Evolutionary conservation across 495 filamentous ascomycete species (phyloP), one percentile per base, ranked within the genome.

Genomic region (Neurospora hispaniola): DNA sequence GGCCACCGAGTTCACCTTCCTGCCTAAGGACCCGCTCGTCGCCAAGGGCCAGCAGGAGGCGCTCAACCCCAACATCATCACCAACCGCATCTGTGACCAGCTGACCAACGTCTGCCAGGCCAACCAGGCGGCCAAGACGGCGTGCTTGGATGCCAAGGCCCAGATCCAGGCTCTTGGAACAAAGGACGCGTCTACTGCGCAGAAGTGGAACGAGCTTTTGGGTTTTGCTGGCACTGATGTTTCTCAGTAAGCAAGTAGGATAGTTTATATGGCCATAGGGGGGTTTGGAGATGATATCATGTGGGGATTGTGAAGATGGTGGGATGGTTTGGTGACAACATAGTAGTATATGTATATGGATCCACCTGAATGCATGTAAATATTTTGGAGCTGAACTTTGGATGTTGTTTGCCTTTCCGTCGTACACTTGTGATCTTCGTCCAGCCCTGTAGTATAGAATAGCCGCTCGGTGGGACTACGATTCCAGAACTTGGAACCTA

Each of bases 71-170:
- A 85, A 85, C 81, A 90, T 90, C 84, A 90, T 90, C 83, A 88
- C 88, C 81, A 90, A 89, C 84, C 85, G 87, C 71, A 85, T 90
- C 78, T 88, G 87, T 77, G 87, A 90, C 79, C 87, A 89, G 82
- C 82, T 89, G 42, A 84, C 69, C 79, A 86, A 86, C 78, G 82
- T 88, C 54, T 90, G 88, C 82, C 81, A 79, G 48, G 87, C 87
- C 68, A 87, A 86, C 78, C 79, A 80, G 43, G 88, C 87, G 42
- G 88, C 86, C 71, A 81, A 84, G 79, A 76, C 80, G 43, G 82
- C 82, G 4, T 86, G 84, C 79, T 70, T 71, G 69, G 77, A 71
- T 4, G 88, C 86, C 18, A 79, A 85, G 79, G 79, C 81, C 3
- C 69, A 80, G 72, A 80, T 86, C 42, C 73, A 76, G 42, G 77